Conservation (phyloP, 2,329 filamentous ascomycete genomes). For the Stromatinia cepivora region DNA sequence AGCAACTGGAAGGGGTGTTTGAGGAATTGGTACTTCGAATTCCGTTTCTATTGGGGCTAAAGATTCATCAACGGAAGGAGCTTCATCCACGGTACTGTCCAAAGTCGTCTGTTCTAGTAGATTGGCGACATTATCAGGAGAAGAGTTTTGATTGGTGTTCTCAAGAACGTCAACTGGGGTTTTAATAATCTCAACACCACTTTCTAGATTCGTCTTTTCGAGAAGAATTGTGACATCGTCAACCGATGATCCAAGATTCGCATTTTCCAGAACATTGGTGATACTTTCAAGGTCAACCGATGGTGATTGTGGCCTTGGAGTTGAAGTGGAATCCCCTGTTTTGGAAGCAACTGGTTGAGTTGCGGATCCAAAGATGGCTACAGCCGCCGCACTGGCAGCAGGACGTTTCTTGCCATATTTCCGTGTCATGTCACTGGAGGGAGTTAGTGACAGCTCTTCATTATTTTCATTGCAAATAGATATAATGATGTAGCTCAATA, state of each 20-base stretch:
- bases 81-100: neutral
- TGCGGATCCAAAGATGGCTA: constrained; percentile 26
- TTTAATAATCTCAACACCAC: neutral
- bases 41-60: neutral
- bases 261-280: constrained; percentile 4
- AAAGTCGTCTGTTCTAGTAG: neutral
- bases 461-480: neutral
- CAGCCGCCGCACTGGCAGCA: constrained; percentile 20
- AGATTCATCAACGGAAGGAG: neutral
- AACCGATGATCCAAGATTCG: neutral
- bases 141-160: neutral
- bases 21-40: neutral
- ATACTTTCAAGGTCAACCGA: neutral
- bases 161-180: neutral
- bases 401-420: constrained; percentile 31
- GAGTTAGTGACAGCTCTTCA: neutral
- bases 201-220: neutral
- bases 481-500: neutral
- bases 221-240: neutral
- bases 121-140: neutral
- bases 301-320: neutral
- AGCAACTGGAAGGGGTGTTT: neutral
- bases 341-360: neutral
- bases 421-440: constrained; percentile 13
- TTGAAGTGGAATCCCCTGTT: neutral